Evolutionary conservation across 1,139 yeast genomes (phyloP).

Genomic region (Blastobotrys malaysiensis): DNA sequence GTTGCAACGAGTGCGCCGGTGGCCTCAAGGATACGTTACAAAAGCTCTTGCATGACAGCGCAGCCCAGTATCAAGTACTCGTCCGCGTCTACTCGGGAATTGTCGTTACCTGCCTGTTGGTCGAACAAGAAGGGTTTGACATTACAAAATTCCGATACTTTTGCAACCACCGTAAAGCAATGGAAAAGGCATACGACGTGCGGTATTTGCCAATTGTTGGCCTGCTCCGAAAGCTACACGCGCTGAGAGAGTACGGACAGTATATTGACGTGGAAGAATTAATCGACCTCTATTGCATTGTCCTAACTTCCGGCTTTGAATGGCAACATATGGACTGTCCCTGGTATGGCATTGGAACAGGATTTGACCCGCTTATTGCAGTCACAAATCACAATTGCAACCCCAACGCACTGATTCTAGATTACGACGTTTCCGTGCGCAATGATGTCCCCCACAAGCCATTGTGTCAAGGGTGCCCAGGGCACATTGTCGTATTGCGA

Average conservation of each 20-base stretch:
- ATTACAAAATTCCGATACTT: neutral
- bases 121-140: neutral
- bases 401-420: slow-evolving; percentile 1
- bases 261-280: neutral
- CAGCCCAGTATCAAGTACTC: neutral
- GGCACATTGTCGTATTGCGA: neutral
- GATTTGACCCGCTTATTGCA: slow-evolving; percentile 5
- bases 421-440: neutral
- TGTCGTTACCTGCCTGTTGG: neutral
- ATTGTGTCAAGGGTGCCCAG: neutral
- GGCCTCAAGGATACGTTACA: neutral
- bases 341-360: slow-evolving; percentile 2
- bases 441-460: neutral
- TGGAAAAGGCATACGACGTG: neutral
- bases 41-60: neutral
- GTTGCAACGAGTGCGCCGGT: neutral
- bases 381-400: slow-evolving; percentile 4
- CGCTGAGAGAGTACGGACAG: neutral
- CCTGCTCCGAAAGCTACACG: neutral
- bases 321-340: neutral
- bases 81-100: neutral
- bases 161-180: neutral
- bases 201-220: neutral
- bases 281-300: neutral
- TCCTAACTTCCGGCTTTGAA: neutral